These are phyloP conservation scores for Ceratobasidium sp. DNA, from an alignment of 1,284 basidiomycete genomes.

Conservation along the genomic window DNA sequence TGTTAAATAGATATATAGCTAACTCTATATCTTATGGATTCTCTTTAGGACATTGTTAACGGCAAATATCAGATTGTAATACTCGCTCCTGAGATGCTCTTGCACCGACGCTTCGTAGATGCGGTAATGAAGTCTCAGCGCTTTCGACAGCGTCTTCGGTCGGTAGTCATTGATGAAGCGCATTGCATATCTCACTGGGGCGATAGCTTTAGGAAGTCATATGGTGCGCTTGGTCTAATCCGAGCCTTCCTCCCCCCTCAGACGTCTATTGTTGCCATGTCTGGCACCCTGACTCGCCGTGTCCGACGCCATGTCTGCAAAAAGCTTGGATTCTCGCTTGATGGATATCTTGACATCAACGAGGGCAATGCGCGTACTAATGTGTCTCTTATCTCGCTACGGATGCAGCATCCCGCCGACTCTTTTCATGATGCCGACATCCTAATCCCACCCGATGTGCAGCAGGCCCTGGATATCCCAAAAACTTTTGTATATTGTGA, in stretches of 20 bases:
- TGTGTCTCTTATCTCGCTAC: neutral
- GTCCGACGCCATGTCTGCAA: neutral
- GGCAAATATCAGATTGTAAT: constrained; percentile 19
- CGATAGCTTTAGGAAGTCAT: neutral
- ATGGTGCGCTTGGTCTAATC: neutral
- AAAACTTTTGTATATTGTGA: neutral
- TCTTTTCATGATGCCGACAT: neutral
- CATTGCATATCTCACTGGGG: constrained; percentile 34
- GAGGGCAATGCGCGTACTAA: neutral
- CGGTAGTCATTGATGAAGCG: constrained; percentile 28
- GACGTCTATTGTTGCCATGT: neutral
- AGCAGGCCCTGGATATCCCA: neutral
- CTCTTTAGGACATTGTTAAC: neutral
- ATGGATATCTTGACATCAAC: neutral
- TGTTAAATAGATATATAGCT: neutral
- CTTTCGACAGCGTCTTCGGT: neutral
- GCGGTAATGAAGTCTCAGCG: neutral
- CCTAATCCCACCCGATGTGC: neutral
- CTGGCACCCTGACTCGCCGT: neutral
- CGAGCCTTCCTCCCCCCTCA: neutral
- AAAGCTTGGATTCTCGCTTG: neutral
- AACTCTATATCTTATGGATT: neutral
- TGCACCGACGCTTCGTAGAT: constrained; percentile 7
- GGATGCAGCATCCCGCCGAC: neutral
- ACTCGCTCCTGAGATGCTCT: constrained; percentile 4